phyloP scores from a whole-genome alignment of 2,329 filamentous ascomycete species.

The Scedosporium boydii region DNA sequence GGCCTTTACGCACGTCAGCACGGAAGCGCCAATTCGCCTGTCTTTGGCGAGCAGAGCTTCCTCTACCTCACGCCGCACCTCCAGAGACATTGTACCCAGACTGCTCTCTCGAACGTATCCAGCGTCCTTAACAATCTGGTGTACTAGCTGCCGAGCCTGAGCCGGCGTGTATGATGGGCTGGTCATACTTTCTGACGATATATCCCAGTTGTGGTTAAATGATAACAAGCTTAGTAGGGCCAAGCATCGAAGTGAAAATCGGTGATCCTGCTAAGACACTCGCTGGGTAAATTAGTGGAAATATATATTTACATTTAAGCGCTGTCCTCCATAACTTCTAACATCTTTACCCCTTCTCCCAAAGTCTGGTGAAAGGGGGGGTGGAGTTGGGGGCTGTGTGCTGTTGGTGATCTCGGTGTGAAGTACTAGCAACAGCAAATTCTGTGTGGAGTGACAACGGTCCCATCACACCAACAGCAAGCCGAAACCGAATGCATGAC shows the following conservation, averaged over 20 bases:
- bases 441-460: not conserved
- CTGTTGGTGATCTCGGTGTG: not conserved
- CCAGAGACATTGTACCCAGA: not conserved
- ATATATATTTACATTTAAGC: too few species aligned
- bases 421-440: not conserved
- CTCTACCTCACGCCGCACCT: not conserved
- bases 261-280: too few species aligned
- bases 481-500: too few species aligned
- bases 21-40: not conserved
- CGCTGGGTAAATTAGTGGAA: too few species aligned
- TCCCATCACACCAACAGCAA: too few species aligned
- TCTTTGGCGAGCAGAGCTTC: conserved; percentile 1
- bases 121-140: not conserved
- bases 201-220: not conserved
- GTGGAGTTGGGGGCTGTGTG: not conserved
- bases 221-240: not conserved
- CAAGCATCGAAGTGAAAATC: too few species aligned
- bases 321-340: too few species aligned
- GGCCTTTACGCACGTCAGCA: not conserved
- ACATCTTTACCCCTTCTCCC: too few species aligned
- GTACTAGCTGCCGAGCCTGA: not conserved
- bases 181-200: too few species aligned
- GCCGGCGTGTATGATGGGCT: not conserved
- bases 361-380: not conserved
- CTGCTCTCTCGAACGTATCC: conserved; percentile 2